These are phyloP conservation scores for Jaapia argillacea DNA, from an alignment of 768 basidiomycete genomes.

Conservation along the genomic window DNA sequence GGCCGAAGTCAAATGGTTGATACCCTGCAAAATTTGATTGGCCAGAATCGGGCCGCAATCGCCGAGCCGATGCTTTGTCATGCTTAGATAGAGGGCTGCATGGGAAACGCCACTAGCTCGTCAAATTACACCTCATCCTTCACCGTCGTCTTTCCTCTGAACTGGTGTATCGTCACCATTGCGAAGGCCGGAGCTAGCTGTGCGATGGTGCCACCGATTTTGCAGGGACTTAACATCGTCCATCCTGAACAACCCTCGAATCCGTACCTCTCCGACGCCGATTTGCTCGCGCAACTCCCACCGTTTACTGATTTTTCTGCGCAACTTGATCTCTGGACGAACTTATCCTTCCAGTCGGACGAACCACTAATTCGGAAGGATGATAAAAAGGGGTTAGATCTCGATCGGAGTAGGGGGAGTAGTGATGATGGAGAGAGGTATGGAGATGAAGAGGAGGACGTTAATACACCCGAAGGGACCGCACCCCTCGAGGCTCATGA, in stretches of 20 bases:
- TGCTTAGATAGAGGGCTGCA: too few species aligned
- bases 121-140: too few species aligned
- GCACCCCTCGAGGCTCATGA: slow-evolving; percentile 46
- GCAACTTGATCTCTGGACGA: slow-evolving; percentile 79
- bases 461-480: slow-evolving; percentile 22
- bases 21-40: too few species aligned
- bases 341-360: slow-evolving; percentile 70
- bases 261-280: slow-evolving; percentile 23
- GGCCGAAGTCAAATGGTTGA: too few species aligned
- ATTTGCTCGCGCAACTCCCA: slow-evolving; percentile 53
- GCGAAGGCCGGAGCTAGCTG: too few species aligned
- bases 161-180: too few species aligned
- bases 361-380: slow-evolving; percentile 39
- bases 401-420: slow-evolving; percentile 27
- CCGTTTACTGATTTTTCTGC: slow-evolving; percentile 67
- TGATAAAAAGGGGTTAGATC: slow-evolving; percentile 23
- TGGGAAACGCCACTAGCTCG: too few species aligned
- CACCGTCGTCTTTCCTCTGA: too few species aligned
- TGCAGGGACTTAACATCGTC: slow-evolving; percentile 78
- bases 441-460: slow-evolving; percentile 33
- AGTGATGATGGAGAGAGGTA: slow-evolving; percentile 22
- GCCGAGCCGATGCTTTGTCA: too few species aligned
- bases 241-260: slow-evolving; percentile 38
- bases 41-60: too few species aligned
- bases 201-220: slow-evolving; percentile 30